Percentiles rank a stretch among this genome's conserved stretches.
These are phyloP conservation scores for Mortierella hygrophila DNA, from an alignment of 192 early-diverging fungal species.

Conservation along the genomic window DNA sequence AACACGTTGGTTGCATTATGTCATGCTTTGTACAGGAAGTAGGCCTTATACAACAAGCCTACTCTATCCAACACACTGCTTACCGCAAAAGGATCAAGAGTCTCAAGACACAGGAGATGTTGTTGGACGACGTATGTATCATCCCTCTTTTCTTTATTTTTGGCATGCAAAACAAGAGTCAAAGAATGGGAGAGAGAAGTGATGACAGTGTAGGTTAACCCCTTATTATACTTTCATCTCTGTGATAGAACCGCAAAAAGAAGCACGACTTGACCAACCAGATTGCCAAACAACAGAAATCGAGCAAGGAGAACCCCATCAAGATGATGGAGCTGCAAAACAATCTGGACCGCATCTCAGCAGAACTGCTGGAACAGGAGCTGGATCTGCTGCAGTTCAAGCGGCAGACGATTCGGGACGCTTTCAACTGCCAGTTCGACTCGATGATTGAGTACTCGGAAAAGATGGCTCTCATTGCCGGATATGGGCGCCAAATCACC, in stretches of 20 bases:
- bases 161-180: not conserved
- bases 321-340: slow-evolving; percentile 57
- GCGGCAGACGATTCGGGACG: slow-evolving; percentile 51
- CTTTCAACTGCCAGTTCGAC: slow-evolving; percentile 50
- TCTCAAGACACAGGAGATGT: slow-evolving; percentile 50
- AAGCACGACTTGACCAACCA: slow-evolving; percentile 53
- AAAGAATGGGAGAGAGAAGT: not conserved
- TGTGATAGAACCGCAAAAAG: slow-evolving; percentile 49
- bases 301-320: slow-evolving; percentile 54
- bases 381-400: slow-evolving; percentile 54
- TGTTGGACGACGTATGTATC: slow-evolving; percentile 45
- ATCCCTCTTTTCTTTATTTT: not conserved
- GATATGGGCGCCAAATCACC: slow-evolving; percentile 57
- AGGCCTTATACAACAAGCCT: slow-evolving; percentile 47
- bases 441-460: slow-evolving; percentile 57
- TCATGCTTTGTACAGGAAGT: slow-evolving; percentile 27
- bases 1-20: not conserved
- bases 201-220: not conserved
- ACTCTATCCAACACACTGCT: slow-evolving; percentile 39
- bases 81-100: slow-evolving; percentile 50
- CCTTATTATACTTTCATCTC: not conserved
- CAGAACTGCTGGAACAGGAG: slow-evolving; percentile 44
- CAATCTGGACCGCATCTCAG: slow-evolving; percentile 46
- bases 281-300: slow-evolving; percentile 52
- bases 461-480: slow-evolving; percentile 58